Evolutionary conservation across 345 rosid genomes (phyloP).

Genomic region (Balakata baccata): DNA sequence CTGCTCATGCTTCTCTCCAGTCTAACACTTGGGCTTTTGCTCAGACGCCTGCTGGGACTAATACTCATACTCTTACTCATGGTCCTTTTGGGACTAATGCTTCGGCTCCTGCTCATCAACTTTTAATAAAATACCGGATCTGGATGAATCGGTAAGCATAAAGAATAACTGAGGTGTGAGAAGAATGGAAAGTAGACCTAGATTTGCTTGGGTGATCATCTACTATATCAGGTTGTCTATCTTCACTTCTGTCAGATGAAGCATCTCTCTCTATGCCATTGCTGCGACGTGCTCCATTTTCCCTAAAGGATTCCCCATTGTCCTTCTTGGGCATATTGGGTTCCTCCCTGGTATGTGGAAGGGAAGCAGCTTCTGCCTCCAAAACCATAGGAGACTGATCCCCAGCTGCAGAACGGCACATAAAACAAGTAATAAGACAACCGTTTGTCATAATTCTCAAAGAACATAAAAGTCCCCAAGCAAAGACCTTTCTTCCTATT

Average conservation of each 20-base stretch:
- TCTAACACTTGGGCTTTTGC: conserved; percentile 65
- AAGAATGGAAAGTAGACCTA: conserved; percentile 60
- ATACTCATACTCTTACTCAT: conserved; percentile 74
- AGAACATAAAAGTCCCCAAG: not conserved
- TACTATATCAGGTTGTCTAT: conserved; percentile 74
- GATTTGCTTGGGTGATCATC: conserved; percentile 84
- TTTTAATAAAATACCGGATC: conserved; percentile 45
- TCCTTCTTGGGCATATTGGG: conserved; percentile 44
- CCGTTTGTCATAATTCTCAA: not conserved
- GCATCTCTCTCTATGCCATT: conserved; percentile 49
- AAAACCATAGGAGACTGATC: conserved; percentile 35
- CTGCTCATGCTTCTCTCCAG: conserved; percentile 42
- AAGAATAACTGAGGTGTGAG: conserved; percentile 39
- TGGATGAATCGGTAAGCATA: conserved; percentile 41
- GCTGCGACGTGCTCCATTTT: conserved; percentile 55
- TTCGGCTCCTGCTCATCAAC: conserved; percentile 85
- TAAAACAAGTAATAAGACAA: not conserved
- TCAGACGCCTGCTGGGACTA: conserved; percentile 68
- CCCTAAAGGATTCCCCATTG: conserved; percentile 46
- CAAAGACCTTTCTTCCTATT: not conserved
- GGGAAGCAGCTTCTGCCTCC: conserved; percentile 48
- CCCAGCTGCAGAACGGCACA: conserved; percentile 30
- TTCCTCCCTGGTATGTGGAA: conserved; percentile 40
- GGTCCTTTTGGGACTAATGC: conserved; percentile 80
- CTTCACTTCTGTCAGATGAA: conserved; percentile 53